Evolutionary conservation across 2,329 filamentous ascomycete genomes (phyloP).

Genomic region (Talaromyces sp.): DNA sequence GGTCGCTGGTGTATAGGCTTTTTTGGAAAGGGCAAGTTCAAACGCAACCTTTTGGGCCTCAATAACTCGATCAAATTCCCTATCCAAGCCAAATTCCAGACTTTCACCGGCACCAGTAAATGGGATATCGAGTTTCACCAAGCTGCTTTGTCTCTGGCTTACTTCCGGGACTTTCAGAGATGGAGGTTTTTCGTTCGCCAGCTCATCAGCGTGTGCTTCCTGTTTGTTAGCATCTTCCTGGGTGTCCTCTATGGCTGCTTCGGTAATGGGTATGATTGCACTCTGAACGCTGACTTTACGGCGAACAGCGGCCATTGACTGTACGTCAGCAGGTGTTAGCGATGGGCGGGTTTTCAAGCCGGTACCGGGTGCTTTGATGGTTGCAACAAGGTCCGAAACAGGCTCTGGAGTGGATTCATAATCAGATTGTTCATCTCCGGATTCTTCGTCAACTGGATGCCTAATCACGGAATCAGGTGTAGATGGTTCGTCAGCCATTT

Average conservation of each 20-base stretch:
- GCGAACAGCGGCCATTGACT: constrained; percentile 78
- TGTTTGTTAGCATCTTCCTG: constrained; percentile 17
- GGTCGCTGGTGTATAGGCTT: constrained; percentile 21
- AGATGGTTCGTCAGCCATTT: constrained; percentile 54
- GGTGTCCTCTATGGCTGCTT: constrained; percentile 21
- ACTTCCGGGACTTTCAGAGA: constrained; percentile 19
- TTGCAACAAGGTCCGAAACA: constrained; percentile 77
- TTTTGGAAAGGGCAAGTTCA: constrained; percentile 40
- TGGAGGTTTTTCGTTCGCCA: constrained; percentile 16
- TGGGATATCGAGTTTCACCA: constrained; percentile 77
- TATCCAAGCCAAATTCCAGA: constrained; percentile 77
- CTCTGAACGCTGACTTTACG: constrained; percentile 76
- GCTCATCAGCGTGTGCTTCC: constrained; percentile 4
- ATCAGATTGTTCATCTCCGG: constrained; percentile 24
- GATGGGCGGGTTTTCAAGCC: constrained; percentile 86
- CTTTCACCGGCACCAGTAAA: constrained; percentile 61
- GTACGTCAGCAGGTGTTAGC: constrained; percentile 75
- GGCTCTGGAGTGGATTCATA: constrained; percentile 44
- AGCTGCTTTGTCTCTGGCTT: constrained; percentile 60
- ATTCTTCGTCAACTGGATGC: constrained; percentile 56
- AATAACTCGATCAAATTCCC: constrained; percentile 91
- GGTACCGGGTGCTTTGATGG: constrained; percentile 81
- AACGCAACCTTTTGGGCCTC: constrained; percentile 91
- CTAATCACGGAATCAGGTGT: constrained; percentile 90
- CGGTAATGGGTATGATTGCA: constrained; percentile 31